Evolutionary conservation across 768 basidiomycete genomes (phyloP).

Genomic region (Butyriboletus loyo): DNA sequence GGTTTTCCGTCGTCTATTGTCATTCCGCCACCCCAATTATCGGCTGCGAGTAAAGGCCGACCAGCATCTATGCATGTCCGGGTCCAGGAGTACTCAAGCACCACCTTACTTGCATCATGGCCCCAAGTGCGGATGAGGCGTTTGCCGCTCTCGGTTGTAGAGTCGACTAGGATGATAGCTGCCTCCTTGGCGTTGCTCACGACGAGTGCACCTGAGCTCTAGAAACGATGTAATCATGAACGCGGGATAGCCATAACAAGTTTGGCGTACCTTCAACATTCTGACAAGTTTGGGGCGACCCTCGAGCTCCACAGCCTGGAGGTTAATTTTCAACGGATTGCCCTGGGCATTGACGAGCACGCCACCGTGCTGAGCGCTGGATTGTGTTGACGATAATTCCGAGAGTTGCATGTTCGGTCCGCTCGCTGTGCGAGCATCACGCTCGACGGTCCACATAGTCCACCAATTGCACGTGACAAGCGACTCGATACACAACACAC

Average conservation of each 20-base stretch:
- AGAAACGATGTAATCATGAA: constrained; percentile 7
- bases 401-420: constrained; percentile 20
- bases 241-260: not conserved
- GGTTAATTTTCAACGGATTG: constrained; percentile 47
- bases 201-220: constrained; percentile 58
- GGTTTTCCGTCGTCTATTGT: constrained; percentile 33
- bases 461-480: constrained; percentile 8
- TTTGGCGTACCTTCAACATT: constrained; percentile 40
- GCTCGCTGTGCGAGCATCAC: not conserved
- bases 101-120: constrained; percentile 43
- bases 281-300: constrained; percentile 52
- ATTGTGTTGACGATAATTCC: constrained; percentile 14
- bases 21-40: constrained; percentile 51
- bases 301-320: constrained; percentile 53
- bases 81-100: constrained; percentile 56
- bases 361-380: constrained; percentile 11
- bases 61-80: constrained; percentile 42
- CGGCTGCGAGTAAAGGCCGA: constrained; percentile 43
- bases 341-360: constrained; percentile 43
- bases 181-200: constrained; percentile 50
- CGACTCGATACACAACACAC: not conserved
- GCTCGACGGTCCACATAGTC: not conserved
- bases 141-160: constrained; percentile 47
- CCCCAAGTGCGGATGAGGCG: constrained; percentile 61
- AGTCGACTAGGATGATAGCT: constrained; percentile 58